phyloP scores from a whole-genome alignment of 2,329 filamentous ascomycete genomes.

The Albophoma yamanashiensis region DNA sequence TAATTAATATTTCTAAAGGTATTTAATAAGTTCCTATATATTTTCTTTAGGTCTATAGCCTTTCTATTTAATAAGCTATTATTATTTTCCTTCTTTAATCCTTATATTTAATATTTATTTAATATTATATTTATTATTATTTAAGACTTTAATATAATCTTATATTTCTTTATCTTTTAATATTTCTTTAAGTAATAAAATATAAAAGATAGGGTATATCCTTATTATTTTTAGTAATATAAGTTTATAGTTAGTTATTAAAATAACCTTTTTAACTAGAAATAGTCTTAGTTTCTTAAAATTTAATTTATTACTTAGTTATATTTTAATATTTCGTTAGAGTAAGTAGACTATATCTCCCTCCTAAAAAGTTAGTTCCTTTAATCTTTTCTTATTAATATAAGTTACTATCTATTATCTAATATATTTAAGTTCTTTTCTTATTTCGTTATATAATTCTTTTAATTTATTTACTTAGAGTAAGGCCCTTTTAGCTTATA shows the following conservation, averaged over 20 bases:
- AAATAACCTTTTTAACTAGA: background rate
- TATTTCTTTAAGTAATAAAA: background rate
- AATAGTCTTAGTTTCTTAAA: background rate
- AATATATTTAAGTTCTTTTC: background rate
- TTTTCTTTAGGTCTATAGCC: background rate
- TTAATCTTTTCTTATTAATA: background rate
- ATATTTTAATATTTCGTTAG: conserved; percentile 2
- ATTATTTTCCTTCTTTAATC: background rate
- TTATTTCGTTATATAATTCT: background rate
- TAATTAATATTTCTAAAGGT: background rate
- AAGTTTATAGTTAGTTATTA: background rate
- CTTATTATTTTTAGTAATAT: background rate
- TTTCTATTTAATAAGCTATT: background rate
- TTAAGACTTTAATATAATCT: background rate
- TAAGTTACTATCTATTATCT: background rate
- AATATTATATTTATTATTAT: background rate
- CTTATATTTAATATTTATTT: background rate
- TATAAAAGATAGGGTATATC: background rate
- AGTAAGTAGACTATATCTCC: conserved; percentile 5
- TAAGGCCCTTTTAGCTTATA: no score
- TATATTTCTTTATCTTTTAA: background rate
- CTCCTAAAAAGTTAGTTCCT: conserved; percentile 1
- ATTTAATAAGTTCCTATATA: no score
- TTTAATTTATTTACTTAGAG: no score
- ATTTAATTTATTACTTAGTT: background rate